A percentile compares a stretch with the other conserved stretches of the same genome.
Conservation (phyloP, 2,329 filamentous ascomycete genomes). For the Penicillium sp. region DNA sequence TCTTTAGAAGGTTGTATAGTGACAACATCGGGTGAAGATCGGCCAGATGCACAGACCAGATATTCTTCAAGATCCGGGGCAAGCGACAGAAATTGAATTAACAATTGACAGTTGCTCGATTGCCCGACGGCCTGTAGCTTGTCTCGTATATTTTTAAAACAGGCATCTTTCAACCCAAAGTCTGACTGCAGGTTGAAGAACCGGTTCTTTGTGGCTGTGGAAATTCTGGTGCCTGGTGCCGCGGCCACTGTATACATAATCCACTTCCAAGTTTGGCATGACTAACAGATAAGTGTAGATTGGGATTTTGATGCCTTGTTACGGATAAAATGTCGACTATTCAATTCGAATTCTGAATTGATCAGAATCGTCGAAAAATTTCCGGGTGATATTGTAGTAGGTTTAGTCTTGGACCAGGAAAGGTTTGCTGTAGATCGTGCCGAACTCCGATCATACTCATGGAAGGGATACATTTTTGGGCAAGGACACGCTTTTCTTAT, state of each 20-base stretch:
- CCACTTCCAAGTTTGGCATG: neutral
- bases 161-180: neutral
- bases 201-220: neutral
- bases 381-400: neutral
- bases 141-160: neutral
- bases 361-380: neutral
- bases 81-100: neutral
- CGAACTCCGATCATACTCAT: neutral
- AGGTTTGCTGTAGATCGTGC: neutral
- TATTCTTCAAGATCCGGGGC: neutral
- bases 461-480: neutral
- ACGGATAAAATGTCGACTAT: neutral
- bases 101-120: neutral
- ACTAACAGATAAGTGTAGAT: neutral
- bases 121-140: neutral
- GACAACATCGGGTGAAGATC: neutral
- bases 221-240: constrained; percentile 23
- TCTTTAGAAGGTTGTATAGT: constrained; percentile 24
- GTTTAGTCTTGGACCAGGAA: neutral
- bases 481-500: neutral
- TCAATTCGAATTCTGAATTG: neutral
- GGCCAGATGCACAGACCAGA: neutral
- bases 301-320: too few species aligned
- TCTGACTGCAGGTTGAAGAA: neutral
- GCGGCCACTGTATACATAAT: neutral